Conservation (phyloP, 768 basidiomycete genomes). For the Fomitopsis serialis region DNA sequence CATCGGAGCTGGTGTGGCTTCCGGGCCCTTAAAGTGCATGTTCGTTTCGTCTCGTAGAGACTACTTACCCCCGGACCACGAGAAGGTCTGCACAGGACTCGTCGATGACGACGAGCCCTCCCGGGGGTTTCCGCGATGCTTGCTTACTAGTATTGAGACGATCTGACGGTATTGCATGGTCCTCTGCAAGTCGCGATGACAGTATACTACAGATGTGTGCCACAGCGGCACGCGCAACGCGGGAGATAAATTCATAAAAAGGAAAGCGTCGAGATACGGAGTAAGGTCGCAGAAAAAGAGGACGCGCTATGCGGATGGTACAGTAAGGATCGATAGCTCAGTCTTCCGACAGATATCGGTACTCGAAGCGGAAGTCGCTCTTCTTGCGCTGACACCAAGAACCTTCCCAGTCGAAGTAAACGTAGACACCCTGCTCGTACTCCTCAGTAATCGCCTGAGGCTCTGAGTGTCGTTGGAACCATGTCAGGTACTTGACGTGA, state of each 20-base stretch:
- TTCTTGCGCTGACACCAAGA: slow-evolving; percentile 99
- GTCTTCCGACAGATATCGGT: slow-evolving; percentile 92
- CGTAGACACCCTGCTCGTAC: slow-evolving; percentile 98
- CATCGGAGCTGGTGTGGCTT: too few species aligned
- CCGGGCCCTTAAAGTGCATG: too few species aligned
- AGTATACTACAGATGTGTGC: slow-evolving; percentile 1
- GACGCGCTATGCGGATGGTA: background rate
- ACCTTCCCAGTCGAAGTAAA: slow-evolving; percentile 99
- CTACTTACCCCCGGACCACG: too few species aligned
- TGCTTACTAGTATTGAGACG: too few species aligned
- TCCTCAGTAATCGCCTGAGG: slow-evolving; percentile 99
- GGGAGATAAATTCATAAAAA: background rate
- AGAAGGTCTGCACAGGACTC: too few species aligned
- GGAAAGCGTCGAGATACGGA: background rate
- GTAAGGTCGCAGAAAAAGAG: background rate
- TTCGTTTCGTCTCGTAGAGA: too few species aligned
- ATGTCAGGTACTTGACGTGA: slow-evolving; percentile 98
- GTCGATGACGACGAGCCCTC: too few species aligned
- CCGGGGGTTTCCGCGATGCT: too few species aligned
- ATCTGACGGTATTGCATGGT: slow-evolving; percentile 2
- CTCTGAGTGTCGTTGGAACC: slow-evolving; percentile 98
- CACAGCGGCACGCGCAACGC: background rate
- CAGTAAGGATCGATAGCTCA: slow-evolving; percentile 27
- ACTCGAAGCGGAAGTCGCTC: slow-evolving; percentile 95
- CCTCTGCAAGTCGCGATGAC: background rate